Evolutionary conservation across 75 land plant species (phyloP).

Genomic region (Pseudotsuga menziesii): DNA sequence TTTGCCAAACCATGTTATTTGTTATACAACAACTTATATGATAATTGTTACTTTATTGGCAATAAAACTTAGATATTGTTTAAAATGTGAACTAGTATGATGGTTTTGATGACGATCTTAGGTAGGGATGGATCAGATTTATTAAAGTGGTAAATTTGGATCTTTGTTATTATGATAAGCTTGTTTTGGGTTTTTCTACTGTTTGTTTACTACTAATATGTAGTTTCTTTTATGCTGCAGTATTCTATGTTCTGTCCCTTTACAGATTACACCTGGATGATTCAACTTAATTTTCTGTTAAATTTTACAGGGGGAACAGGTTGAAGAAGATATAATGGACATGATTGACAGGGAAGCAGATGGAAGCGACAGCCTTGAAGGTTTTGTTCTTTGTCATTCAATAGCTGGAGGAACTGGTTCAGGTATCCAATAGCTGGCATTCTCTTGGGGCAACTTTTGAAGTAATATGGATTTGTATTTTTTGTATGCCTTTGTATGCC

Average conservation of each 20-base stretch:
- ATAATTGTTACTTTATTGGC: no score
- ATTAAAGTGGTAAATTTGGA: no score
- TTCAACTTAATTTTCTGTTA: neutral
- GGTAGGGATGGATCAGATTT: no score
- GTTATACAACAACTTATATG: no score
- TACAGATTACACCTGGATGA: neutral
- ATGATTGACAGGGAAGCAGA: slow-evolving; percentile 99
- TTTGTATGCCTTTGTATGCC: neutral
- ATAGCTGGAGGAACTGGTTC: slow-evolving; percentile 99
- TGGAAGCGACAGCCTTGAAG: slow-evolving; percentile 99
- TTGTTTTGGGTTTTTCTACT: neutral
- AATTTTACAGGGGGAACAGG: slow-evolving; percentile 75
- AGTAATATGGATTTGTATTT: neutral
- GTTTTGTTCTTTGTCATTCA: slow-evolving; percentile 98
- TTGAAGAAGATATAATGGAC: slow-evolving; percentile 99
- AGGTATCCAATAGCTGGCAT: slow-evolving; percentile 35
- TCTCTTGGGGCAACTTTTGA: neutral
- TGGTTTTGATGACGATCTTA: no score
- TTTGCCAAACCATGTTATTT: no score
- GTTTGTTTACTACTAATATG: neutral
- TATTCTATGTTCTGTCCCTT: neutral
- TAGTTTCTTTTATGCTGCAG: neutral
- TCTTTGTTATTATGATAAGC: no score
- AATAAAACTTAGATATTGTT: no score
- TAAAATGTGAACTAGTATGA: no score